Percentiles rank a stretch among this genome's conserved stretches.
Evolutionary conservation across 345 rosid species (phyloP).

Genomic region (Physaria fendleri): DNA sequence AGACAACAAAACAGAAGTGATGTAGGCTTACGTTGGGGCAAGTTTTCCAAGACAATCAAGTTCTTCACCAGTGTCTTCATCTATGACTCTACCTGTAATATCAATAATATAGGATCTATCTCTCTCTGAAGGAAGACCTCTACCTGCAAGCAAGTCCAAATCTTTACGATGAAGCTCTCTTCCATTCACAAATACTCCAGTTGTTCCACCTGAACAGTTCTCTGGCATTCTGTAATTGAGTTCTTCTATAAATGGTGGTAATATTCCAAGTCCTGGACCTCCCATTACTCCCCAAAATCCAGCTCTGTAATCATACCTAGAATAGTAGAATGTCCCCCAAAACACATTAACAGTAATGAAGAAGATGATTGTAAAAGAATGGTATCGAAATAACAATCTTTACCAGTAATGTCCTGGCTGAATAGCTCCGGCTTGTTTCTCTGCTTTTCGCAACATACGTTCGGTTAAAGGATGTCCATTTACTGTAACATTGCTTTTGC

Average conservation of each 20-base stretch:
- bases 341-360: not conserved
- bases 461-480: conserved; percentile 61
- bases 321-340: conserved; percentile 28
- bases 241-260: conserved; percentile 87
- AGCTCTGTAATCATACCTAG: conserved; percentile 85
- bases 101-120: conserved; percentile 70
- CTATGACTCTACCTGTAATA: conserved; percentile 73
- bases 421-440: conserved; percentile 73
- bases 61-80: conserved; percentile 89
- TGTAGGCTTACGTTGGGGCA: no score
- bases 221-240: conserved; percentile 64
- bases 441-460: conserved; percentile 60
- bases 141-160: conserved; percentile 63
- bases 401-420: conserved; percentile 89
- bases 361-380: not conserved
- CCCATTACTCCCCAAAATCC: conserved; percentile 92
- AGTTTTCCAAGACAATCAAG: no score
- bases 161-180: conserved; percentile 88
- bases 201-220: conserved; percentile 73
- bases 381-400: not conserved
- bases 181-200: conserved; percentile 74
- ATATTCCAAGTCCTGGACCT: conserved; percentile 86
- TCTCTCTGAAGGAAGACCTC: conserved; percentile 70
- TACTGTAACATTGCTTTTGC: conserved; percentile 49
- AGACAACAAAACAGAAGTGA: no score